These are phyloP conservation scores for Colletotrichum tabaci DNA, from an alignment of 2,329 filamentous ascomycete species.

Conservation along the genomic window DNA sequence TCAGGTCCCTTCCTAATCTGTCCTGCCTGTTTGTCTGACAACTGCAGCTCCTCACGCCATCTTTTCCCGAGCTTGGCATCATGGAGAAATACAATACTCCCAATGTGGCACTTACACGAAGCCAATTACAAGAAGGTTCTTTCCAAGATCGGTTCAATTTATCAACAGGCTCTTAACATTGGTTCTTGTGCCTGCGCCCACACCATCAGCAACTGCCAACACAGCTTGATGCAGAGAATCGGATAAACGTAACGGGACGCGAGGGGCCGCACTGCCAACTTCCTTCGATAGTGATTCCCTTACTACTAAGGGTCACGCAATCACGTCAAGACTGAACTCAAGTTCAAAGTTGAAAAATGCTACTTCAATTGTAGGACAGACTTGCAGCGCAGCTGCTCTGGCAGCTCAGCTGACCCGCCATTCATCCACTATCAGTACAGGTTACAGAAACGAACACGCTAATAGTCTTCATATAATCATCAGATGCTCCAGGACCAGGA, in stretches of 20 bases:
- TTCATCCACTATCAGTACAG: constrained; percentile 22
- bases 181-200: constrained; percentile 14
- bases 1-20: background rate
- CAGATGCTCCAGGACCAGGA: constrained; percentile 1
- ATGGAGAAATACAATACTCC: constrained; percentile 32
- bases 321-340: background rate
- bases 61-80: constrained; percentile 38
- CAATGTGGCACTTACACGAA: background rate
- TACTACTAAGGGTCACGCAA: background rate
- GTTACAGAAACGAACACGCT: constrained; percentile 16
- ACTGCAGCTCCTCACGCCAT: constrained; percentile 20
- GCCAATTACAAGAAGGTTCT: background rate
- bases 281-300: background rate
- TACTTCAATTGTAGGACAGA: background rate
- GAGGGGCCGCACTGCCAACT: background rate
- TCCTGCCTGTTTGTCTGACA: too few relatives aligned
- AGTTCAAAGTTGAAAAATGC: background rate
- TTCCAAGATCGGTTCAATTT: constrained; percentile 1
- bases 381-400: constrained; percentile 37
- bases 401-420: constrained; percentile 36
- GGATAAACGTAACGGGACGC: background rate
- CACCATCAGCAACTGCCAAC: constrained; percentile 26
- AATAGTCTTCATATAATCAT: constrained; percentile 14
- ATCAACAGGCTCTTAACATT: background rate
- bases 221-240: background rate